phyloP scores from a whole-genome alignment of 2,329 filamentous ascomycete genomes.

The Magnaporthiopsis poae region DNA sequence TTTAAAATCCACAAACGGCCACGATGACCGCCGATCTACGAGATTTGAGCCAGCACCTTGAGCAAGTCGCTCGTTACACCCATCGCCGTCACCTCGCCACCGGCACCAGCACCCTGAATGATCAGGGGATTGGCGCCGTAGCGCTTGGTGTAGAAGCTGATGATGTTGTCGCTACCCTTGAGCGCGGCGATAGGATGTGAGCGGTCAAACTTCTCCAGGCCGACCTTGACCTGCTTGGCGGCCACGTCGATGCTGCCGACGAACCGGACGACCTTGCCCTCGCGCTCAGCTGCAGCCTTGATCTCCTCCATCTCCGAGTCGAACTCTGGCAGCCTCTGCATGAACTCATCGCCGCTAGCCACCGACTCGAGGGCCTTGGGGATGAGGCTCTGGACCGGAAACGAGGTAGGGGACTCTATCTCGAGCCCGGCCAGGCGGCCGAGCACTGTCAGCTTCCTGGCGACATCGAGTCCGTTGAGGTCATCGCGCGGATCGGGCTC shows the following conservation, averaged over 20 bases:
- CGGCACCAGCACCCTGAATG: slow-evolving; percentile 86
- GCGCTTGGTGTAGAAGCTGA: slow-evolving; percentile 93
- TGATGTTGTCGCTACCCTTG: slow-evolving; percentile 97
- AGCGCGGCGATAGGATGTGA: slow-evolving; percentile 86
- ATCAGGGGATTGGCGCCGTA: slow-evolving; percentile 88
- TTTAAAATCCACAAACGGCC: neutral
- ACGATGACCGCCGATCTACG: slow-evolving; percentile 16
- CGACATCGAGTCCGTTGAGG: slow-evolving; percentile 79
- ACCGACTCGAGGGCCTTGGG: slow-evolving; percentile 74
- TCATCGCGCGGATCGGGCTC: slow-evolving; percentile 82
- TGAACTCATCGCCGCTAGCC: slow-evolving; percentile 72
- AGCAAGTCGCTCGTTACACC: slow-evolving; percentile 88
- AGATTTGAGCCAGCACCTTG: slow-evolving; percentile 70
- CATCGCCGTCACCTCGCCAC: slow-evolving; percentile 94
- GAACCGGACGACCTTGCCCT: slow-evolving; percentile 87
- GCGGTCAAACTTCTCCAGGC: slow-evolving; percentile 77
- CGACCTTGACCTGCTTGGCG: slow-evolving; percentile 78
- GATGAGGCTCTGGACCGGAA: slow-evolving; percentile 89
- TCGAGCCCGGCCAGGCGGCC: slow-evolving; percentile 74
- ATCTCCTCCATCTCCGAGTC: slow-evolving; percentile 83
- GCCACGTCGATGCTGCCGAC: slow-evolving; percentile 85
- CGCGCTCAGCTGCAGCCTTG: slow-evolving; percentile 73
- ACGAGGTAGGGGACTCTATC: slow-evolving; percentile 73
- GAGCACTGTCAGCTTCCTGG: slow-evolving; percentile 91
- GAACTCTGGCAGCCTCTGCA: slow-evolving; percentile 68